A percentile compares a stretch with the other conserved stretches of the same genome.
These are phyloP conservation scores for Cicer bijugum DNA, from an alignment of 306 rosid species.

Conservation along the genomic window DNA sequence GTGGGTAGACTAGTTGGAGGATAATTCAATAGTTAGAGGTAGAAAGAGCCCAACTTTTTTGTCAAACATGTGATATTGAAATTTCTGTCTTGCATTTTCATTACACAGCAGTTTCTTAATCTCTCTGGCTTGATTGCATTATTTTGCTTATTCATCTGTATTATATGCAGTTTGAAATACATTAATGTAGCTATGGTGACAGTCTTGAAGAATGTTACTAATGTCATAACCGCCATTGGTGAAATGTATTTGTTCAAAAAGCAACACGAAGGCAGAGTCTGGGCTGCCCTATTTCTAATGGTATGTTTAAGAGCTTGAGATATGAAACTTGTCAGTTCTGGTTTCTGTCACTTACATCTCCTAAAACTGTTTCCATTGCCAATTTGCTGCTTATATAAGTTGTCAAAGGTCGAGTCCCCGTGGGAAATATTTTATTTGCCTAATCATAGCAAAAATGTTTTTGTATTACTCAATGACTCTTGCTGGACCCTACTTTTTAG, in stretches of 20 bases:
- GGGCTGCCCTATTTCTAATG: constrained; percentile 97
- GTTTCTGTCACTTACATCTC: constrained; percentile 35
- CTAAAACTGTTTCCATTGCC: constrained; percentile 18
- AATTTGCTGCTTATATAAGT: constrained; percentile 6
- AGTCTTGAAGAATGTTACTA: constrained; percentile 93
- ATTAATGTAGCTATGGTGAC: constrained; percentile 99
- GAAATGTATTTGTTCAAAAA: constrained; percentile 92
- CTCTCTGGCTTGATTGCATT: not conserved
- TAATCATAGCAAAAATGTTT: constrained; percentile 16
- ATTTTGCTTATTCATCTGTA: constrained; percentile 38
- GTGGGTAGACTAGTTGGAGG: not conserved
- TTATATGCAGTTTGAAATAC: constrained; percentile 88
- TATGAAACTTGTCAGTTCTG: constrained; percentile 12
- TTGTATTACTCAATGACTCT: constrained; percentile 18
- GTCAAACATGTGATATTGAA: constrained; percentile 12
- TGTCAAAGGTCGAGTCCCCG: constrained; percentile 25
- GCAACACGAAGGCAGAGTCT: constrained; percentile 85
- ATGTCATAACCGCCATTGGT: constrained; percentile 95
- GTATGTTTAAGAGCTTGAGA: constrained; percentile 54
- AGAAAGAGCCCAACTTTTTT: constrained; percentile 17
- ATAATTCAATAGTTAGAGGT: constrained; percentile 14
- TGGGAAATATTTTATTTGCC: constrained; percentile 13
- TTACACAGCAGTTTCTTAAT: constrained; percentile 13
- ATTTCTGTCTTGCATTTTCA: constrained; percentile 25
- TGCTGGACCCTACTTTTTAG: not conserved